Percentiles rank a stretch among this genome's conserved stretches.
Conservation (phyloP, 192 early-diverging fungal species). For the Linderina pennispora region DNA sequence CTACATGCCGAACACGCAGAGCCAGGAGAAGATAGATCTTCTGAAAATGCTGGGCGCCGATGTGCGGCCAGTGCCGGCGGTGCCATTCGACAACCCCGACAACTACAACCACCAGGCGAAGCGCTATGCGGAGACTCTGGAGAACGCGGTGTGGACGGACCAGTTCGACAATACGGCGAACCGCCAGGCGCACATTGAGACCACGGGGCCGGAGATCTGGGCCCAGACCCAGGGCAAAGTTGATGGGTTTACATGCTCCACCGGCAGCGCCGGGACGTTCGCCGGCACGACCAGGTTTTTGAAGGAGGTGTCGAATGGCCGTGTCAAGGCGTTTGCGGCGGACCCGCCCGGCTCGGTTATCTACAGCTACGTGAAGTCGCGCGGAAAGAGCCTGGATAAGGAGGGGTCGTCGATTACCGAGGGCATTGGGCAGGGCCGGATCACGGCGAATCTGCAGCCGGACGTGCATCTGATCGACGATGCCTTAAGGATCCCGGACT, state of each 20-base stretch:
- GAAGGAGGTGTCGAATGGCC: conserved; percentile 63
- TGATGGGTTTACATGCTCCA: conserved; percentile 88
- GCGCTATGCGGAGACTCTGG: conserved; percentile 66
- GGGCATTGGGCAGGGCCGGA: conserved; percentile 92
- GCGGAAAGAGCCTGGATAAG: conserved; percentile 60
- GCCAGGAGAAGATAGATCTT: conserved; percentile 92
- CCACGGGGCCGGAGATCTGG: conserved; percentile 95
- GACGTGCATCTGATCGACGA: conserved; percentile 79
- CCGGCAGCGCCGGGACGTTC: conserved; percentile 89
- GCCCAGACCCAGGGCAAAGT: conserved; percentile 72
- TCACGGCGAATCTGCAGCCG: conserved; percentile 82
- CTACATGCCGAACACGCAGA: conserved; percentile 97
- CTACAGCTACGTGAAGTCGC: conserved; percentile 71
- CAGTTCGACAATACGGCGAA: conserved; percentile 96
- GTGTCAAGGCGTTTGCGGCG: conserved; percentile 76
- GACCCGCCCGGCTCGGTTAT: conserved; percentile 95
- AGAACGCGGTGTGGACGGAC: conserved; percentile 93
- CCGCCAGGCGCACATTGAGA: conserved; percentile 86
- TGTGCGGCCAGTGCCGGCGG: conserved; percentile 89
- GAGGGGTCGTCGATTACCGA: conserved; percentile 87
- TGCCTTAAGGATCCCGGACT: conserved; percentile 76
- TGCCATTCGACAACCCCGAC: conserved; percentile 82
- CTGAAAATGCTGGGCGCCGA: conserved; percentile 90
- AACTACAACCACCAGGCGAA: conserved; percentile 95
- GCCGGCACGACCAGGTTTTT: conserved; percentile 79